A percentile compares a stretch with the other conserved stretches of the same genome.
These are phyloP conservation scores for Persicaria tinctoria DNA, from an alignment of 148 eudicot genomes.

Conservation along the genomic window DNA sequence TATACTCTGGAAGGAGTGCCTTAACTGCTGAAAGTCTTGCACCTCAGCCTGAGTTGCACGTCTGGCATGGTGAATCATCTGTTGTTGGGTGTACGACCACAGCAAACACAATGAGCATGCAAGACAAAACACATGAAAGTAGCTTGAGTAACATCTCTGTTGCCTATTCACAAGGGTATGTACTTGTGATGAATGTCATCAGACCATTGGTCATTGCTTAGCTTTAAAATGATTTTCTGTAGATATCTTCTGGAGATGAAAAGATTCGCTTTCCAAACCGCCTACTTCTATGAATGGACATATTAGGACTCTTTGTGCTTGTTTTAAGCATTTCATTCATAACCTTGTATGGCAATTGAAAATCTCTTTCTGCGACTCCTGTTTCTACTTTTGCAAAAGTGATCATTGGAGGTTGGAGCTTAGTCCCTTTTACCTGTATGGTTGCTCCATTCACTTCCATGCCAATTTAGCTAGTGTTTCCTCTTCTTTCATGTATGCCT, in stretches of 20 bases:
- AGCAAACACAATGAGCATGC: conserved; percentile 24
- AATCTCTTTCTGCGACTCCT: too few relatives aligned
- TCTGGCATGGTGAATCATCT: conserved; percentile 29
- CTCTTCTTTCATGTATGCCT: neutral
- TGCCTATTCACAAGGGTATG: conserved; percentile 80
- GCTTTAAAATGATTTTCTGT: neutral
- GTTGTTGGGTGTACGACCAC: conserved; percentile 34
- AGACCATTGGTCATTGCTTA: neutral
- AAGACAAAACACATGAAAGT: conserved; percentile 32
- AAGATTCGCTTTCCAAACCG: neutral
- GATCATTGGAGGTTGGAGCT: neutral
- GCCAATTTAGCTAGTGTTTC: neutral
- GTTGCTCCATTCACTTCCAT: neutral
- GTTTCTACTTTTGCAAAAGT: neutral
- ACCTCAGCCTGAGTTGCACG: conserved; percentile 28
- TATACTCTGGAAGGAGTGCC: conserved; percentile 32
- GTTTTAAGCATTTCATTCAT: neutral
- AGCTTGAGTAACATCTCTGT: conserved; percentile 46
- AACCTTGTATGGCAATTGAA: neutral
- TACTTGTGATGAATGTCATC: neutral
- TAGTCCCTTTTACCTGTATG: neutral
- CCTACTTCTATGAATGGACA: neutral
- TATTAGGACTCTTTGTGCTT: neutral
- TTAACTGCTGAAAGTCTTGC: conserved; percentile 37
- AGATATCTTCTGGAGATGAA: neutral